These are phyloP conservation scores for Miscanthus lutarioriparius DNA, from an alignment of 176 grass and related monocot species.

Conservation along the genomic window DNA sequence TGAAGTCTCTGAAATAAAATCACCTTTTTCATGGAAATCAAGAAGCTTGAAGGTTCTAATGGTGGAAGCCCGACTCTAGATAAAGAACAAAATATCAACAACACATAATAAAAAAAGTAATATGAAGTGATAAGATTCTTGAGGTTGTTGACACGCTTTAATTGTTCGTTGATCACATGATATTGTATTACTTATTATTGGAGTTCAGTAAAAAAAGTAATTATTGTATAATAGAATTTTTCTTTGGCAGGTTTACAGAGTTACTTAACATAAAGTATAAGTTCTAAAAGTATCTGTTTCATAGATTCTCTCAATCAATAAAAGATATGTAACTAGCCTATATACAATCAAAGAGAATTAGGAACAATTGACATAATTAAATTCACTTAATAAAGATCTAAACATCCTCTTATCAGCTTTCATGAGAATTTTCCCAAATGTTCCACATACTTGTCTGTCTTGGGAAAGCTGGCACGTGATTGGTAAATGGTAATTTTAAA, in stretches of 20 bases:
- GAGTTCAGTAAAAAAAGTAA: neutral
- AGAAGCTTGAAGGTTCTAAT: constrained; percentile 70
- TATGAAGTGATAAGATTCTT: neutral
- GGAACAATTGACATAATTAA: constrained; percentile 19
- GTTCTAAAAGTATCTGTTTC: neutral
- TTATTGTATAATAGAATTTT: neutral
- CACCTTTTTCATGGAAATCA: constrained; percentile 53
- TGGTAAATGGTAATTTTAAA: neutral
- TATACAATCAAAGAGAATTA: constrained; percentile 14
- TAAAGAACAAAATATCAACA: neutral
- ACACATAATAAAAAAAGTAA: constrained; percentile 35
- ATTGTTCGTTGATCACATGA: neutral
- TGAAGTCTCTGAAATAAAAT: constrained; percentile 63
- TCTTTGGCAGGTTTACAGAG: neutral
- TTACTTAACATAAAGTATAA: neutral
- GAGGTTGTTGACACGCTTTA: neutral
- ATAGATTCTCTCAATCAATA: neutral
- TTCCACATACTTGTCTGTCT: neutral
- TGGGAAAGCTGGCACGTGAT: neutral
- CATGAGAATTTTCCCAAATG: neutral
- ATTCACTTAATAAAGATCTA: constrained; percentile 15
- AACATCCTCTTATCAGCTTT: neutral
- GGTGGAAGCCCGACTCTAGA: constrained; percentile 59
- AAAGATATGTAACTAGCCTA: neutral
- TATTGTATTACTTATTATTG: neutral